Evolutionary conservation across 352 stramenopile genomes (phyloP).

Genomic region (Phytopythium sindhum): DNA sequence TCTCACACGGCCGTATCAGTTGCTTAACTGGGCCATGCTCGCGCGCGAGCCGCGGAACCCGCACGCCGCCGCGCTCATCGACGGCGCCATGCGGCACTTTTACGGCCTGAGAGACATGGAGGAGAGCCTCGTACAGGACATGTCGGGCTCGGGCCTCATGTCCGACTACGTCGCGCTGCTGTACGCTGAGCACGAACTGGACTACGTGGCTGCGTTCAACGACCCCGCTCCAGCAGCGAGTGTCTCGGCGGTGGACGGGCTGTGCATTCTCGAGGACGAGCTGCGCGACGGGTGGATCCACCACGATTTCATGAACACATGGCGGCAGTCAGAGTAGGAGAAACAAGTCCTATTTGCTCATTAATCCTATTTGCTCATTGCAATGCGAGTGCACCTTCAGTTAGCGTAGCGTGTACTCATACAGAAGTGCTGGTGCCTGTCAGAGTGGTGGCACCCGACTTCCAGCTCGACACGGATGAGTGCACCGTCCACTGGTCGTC

Average conservation of each 20-base stretch:
- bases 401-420: neutral
- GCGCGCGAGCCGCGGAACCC: slow-evolving; percentile 7
- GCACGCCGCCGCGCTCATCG: slow-evolving; percentile 12
- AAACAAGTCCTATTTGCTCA: slow-evolving; percentile 58
- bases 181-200: slow-evolving; percentile 5
- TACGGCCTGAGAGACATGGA: slow-evolving; percentile 17
- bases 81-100: slow-evolving; percentile 15
- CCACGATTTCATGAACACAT: neutral
- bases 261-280: slow-evolving; percentile 8
- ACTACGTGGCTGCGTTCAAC: neutral
- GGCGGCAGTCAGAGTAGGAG: neutral
- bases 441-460: slow-evolving; percentile 29
- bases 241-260: slow-evolving; percentile 1
- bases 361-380: slow-evolving; percentile 67
- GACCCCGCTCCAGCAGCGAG: neutral
- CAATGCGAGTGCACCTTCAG: neutral
- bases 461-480: slow-evolving; percentile 75
- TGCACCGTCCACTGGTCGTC: slow-evolving; percentile 65
- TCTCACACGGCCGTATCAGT: slow-evolving; percentile 12
- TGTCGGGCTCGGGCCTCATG: slow-evolving; percentile 13
- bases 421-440: slow-evolving; percentile 2
- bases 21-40: slow-evolving; percentile 20
- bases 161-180: slow-evolving; percentile 18
- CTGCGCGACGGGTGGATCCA: slow-evolving; percentile 2
- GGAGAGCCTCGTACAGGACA: slow-evolving; percentile 10